A percentile compares a stretch with the other conserved stretches of the same genome.
These are phyloP conservation scores for Epichloe baconii DNA, from an alignment of 2,329 filamentous ascomycete species.

Conservation along the genomic window DNA sequence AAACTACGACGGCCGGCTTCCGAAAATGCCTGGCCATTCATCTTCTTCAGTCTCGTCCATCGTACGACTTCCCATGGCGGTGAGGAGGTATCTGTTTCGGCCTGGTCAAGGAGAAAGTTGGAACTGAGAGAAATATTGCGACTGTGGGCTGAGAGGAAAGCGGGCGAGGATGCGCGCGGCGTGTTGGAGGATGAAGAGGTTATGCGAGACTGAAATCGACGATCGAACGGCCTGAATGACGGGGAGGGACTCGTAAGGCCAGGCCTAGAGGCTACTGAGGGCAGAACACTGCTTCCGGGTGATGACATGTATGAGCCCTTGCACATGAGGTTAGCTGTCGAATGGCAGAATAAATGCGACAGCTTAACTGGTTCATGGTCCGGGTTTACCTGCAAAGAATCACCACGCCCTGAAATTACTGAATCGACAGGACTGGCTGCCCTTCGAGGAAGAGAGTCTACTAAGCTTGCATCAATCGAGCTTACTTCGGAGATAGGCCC, in stretches of 20 bases:
- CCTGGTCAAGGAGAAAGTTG: constrained; percentile 46
- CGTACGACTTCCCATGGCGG: constrained; percentile 93
- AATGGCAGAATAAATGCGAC: background rate
- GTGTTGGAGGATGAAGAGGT: constrained; percentile 40
- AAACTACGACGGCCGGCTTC: constrained; percentile 88
- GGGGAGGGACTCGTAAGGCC: constrained; percentile 59
- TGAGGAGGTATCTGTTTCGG: constrained; percentile 57
- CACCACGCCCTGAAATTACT: constrained; percentile 61
- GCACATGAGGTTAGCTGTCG: constrained; percentile 15
- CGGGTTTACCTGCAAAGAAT: constrained; percentile 58
- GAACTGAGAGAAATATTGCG: constrained; percentile 70
- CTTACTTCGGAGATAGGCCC: constrained; percentile 36
- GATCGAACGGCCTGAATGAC: constrained; percentile 85
- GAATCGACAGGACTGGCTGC: constrained; percentile 58
- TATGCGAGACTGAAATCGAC: constrained; percentile 82
- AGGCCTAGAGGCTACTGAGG: constrained; percentile 53
- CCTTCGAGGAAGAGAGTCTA: constrained; percentile 39
- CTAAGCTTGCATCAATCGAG: constrained; percentile 32
- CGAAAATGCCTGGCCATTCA: constrained; percentile 81
- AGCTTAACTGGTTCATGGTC: background rate
- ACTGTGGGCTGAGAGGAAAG: constrained; percentile 63
- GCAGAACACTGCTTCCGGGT: constrained; percentile 61
- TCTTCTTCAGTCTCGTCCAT: constrained; percentile 87
- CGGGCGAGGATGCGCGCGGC: constrained; percentile 63
- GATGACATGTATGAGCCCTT: constrained; percentile 51